Evolutionary conservation across 2,329 filamentous ascomycete genomes (phyloP).

Genomic region (Cercospora citrullina): DNA sequence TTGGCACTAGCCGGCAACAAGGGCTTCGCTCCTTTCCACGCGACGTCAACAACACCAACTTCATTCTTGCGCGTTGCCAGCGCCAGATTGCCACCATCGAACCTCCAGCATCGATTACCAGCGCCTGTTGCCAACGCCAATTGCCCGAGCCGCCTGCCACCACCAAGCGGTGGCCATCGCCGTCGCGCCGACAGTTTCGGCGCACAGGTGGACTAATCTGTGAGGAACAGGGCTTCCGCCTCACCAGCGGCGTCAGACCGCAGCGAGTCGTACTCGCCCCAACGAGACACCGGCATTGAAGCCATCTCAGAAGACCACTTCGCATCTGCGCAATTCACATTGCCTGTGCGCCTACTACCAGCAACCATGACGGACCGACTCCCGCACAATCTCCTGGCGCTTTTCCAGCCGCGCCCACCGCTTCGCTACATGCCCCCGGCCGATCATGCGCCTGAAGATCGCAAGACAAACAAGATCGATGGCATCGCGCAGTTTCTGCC

Average conservation of each 20-base stretch:
- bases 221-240: not conserved
- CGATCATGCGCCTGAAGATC: constrained; percentile 80
- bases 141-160: not conserved
- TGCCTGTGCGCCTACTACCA: constrained; percentile 3
- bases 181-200: not conserved
- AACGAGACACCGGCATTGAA: not conserved
- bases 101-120: not conserved
- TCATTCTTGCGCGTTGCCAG: not conserved
- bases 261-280: not conserved
- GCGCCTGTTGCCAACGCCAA: not conserved
- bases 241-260: not conserved
- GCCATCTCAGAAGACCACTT: not conserved
- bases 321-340: constrained; percentile 6
- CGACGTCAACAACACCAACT: not conserved
- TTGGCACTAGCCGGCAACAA: not conserved
- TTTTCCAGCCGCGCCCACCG: constrained; percentile 92
- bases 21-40: constrained; percentile 1
- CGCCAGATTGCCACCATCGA: not conserved
- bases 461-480: constrained; percentile 69
- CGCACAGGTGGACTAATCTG: not conserved
- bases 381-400: constrained; percentile 84
- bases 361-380: constrained; percentile 89
- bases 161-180: not conserved
- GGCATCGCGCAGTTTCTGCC: constrained; percentile 75
- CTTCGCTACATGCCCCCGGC: constrained; percentile 82